Conservation (phyloP, 2,329 filamentous ascomycete species). For the Huntiella moniliformis region DNA sequence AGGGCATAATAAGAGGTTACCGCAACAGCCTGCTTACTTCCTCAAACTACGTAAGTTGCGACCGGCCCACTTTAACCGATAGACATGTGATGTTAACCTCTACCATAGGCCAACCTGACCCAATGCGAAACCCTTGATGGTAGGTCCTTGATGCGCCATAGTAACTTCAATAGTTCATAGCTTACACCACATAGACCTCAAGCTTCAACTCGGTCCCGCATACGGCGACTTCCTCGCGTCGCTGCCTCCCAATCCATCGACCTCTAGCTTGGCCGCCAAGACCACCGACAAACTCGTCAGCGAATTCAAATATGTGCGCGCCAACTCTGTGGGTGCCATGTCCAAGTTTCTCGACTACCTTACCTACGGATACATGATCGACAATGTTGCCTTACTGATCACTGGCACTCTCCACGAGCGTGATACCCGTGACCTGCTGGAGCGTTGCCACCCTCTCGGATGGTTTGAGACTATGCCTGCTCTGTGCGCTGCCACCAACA, state of each 20-base stretch:
- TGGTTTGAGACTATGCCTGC: conserved; percentile 99
- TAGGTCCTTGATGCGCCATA: conserved; percentile 22
- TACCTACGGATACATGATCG: conserved; percentile 99
- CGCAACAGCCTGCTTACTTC: conserved; percentile 80
- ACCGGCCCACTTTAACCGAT: conserved; percentile 61
- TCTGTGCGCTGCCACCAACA: conserved; percentile 92
- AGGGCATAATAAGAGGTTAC: conserved; percentile 94
- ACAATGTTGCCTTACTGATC: conserved; percentile 94
- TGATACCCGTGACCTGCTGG: conserved; percentile 85
- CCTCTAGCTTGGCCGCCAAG: conserved; percentile 81
- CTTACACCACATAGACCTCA: conserved; percentile 49
- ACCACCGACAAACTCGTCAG: conserved; percentile 96
- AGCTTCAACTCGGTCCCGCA: conserved; percentile 86
- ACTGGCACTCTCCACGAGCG: conserved; percentile 94
- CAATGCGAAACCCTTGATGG: conserved; percentile 97
- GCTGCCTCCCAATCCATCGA: conserved; percentile 90
- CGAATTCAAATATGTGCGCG: conserved; percentile 90
- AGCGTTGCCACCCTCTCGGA: conserved; percentile 87
- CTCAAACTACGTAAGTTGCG: conserved; percentile 47
- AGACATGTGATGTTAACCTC: conserved; percentile 42
- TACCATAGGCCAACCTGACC: conserved; percentile 87
- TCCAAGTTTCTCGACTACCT: conserved; percentile 95
- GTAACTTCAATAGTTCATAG: background rate
- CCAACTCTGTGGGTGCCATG: conserved; percentile 78
- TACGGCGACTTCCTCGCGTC: conserved; percentile 94